Base-by-base conservation (phyloP, 2,329 filamentous ascomycete species). In the Pleurostoma richardsiae region DNA sequence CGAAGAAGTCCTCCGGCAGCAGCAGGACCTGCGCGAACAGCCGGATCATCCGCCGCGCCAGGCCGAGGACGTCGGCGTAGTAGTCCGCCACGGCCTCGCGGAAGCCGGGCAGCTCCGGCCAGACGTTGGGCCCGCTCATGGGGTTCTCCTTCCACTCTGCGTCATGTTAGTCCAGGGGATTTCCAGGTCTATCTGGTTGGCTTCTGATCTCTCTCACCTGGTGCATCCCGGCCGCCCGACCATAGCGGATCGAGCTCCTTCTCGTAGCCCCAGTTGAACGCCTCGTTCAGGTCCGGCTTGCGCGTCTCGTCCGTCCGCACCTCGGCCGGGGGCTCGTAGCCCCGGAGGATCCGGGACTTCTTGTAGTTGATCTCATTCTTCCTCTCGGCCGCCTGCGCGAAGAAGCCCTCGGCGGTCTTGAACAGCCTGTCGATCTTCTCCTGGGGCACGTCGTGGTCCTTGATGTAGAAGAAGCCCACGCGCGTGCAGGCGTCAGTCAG, bases 401-500 rank as follows among this genome's bases (percentile, higher is more conserved):
- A 61, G 6, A 60, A 55, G 2, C 39, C 30, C 7, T 51, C 51
- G 4, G 57, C 46, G 11, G 48, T 41, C 4, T 46, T 41, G 29
- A 57, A 47, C 8, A 58, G 40, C 10, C 48, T 46, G 6, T 54
- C 39, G 29, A 55, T 52, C 4, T 49, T 44, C 3, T 52, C 29
- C 30, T 49, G 43, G 5, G 45, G 44, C 26, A 60, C 51, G 27
- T 53, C 55, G 45, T 57, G 54, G 44, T 57, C 52, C 29, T 52
- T 53, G 41, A 59, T 48, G 44, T 61, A 60, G 28, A 61, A 57
- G 46, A 61, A 59, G 10, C 57, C 58, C 6, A 59, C 50, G 2
- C 55, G 49, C 26, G 52, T 47, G 29, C 56, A 49, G 30, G 41
- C 42, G 33, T 36, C 33, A 36, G 33, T 36, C 33, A 36, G n/a